Percentiles rank a stretch among this genome's conserved stretches.
Evolutionary conservation across 768 basidiomycete genomes (phyloP).

Genomic region (Serendipita sp.): DNA sequence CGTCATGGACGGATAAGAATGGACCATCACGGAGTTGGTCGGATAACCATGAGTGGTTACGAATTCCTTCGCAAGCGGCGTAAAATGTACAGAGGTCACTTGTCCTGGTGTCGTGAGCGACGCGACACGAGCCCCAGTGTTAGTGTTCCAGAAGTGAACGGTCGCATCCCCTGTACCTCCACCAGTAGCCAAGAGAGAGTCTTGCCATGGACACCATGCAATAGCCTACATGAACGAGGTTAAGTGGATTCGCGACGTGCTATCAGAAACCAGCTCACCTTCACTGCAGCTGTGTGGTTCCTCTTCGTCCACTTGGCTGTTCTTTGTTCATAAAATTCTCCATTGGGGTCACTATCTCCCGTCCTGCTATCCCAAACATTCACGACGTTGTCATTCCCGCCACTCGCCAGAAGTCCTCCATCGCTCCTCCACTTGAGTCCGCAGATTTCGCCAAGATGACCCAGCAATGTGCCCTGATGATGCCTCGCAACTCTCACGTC

Average conservation of each 20-base stretch:
- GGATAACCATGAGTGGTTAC: conserved; percentile 91
- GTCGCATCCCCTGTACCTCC: conserved; percentile 91
- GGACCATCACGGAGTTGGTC: conserved; percentile 65
- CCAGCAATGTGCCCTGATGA: conserved; percentile 77
- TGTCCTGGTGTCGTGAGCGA: conserved; percentile 77
- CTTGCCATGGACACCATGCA: conserved; percentile 97
- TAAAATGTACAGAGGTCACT: conserved; percentile 81
- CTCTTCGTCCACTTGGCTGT: conserved; percentile 60
- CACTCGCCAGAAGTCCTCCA: conserved; percentile 81
- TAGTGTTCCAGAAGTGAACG: conserved; percentile 80
- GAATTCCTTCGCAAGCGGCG: conserved; percentile 75
- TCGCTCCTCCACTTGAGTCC: conserved; percentile 80
- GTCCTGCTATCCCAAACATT: not conserved
- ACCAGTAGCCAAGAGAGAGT: conserved; percentile 76
- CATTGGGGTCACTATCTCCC: not conserved
- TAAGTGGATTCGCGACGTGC: not conserved
- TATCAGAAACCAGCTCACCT: conserved; percentile 17
- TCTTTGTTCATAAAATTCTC: not conserved
- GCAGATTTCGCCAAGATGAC: conserved; percentile 87
- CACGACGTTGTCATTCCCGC: conserved; percentile 90
- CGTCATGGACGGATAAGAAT: conserved; percentile 71
- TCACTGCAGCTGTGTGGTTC: conserved; percentile 72
- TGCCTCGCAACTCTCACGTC: conserved; percentile 81
- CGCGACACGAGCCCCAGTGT: conserved; percentile 81
- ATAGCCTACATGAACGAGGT: conserved; percentile 40